Conservation (phyloP, 1,284 basidiomycete species). For the Leccinum fuscescens region DNA sequence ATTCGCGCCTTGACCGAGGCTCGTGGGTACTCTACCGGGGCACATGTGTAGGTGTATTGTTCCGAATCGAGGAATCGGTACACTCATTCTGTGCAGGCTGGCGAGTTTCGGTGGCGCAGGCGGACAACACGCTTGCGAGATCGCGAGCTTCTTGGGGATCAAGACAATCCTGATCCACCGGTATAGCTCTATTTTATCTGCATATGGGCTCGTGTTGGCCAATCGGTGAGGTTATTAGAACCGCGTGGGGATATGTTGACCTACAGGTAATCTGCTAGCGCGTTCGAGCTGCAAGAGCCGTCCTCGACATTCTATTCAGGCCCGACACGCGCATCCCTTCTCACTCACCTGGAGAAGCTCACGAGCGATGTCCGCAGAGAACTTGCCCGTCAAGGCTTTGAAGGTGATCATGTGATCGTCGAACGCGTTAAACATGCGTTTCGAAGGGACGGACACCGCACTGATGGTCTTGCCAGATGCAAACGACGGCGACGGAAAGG, state of each 20-base stretch:
- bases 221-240: constrained; percentile 55
- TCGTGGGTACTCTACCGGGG: constrained; percentile 79
- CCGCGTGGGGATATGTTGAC: background rate
- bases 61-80: background rate
- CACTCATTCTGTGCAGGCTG: constrained; percentile 37
- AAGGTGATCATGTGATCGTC: constrained; percentile 61
- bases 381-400: constrained; percentile 79
- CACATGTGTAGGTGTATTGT: constrained; percentile 57
- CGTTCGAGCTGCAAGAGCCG: constrained; percentile 85
- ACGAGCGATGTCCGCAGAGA: constrained; percentile 63
- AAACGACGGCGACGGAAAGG: constrained; percentile 53
- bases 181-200: constrained; percentile 74
- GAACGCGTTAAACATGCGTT: constrained; percentile 91
- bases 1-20: constrained; percentile 92
- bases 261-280: constrained; percentile 44
- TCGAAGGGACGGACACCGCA: constrained; percentile 89
- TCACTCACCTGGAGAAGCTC: constrained; percentile 66
- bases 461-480: constrained; percentile 76
- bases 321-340: constrained; percentile 52
- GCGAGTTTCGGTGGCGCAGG: constrained; percentile 87
- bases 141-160: constrained; percentile 68
- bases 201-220: constrained; percentile 77
- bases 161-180: constrained; percentile 71
- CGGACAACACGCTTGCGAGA: constrained; percentile 79
- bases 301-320: constrained; percentile 71